Conservation (phyloP, 2,329 filamentous ascomycete genomes). For the Elsinoe arachidis region DNA sequence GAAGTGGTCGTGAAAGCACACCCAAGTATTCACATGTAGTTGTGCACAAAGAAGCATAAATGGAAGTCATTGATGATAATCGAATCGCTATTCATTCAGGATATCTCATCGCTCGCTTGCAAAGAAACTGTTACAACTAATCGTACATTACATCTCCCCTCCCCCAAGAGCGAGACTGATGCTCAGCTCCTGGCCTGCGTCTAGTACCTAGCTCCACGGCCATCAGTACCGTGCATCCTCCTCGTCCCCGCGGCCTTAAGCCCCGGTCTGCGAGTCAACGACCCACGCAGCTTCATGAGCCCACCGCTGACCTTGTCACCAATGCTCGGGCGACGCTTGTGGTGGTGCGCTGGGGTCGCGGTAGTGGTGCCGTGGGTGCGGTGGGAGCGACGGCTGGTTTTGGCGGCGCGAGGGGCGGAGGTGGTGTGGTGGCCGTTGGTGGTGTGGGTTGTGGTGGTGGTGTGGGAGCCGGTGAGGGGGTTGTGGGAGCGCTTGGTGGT, state of each 20-base stretch:
- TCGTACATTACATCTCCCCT: background rate
- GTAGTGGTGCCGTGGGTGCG: conserved; percentile 20
- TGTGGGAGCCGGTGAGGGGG: conserved; percentile 33
- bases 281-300: conserved; percentile 63
- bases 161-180: background rate
- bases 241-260: conserved; percentile 47
- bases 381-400: conserved; percentile 22
- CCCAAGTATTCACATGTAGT: too few species aligned
- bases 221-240: conserved; percentile 29
- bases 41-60: too few species aligned
- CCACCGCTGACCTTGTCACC: conserved; percentile 73
- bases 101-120: conserved; percentile 1
- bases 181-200: background rate
- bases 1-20: too few species aligned
- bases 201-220: conserved; percentile 19
- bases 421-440: conserved; percentile 21
- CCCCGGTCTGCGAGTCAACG: conserved; percentile 58
- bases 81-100: background rate
- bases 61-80: background rate
- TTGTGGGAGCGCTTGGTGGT: conserved; percentile 39
- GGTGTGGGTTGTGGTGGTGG: conserved; percentile 26
- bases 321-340: conserved; percentile 58
- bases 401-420: conserved; percentile 20
- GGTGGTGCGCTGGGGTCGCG: conserved; percentile 46
- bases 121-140: conserved; percentile 4